Percentiles rank a stretch among this genome's conserved stretches.
phyloP scores from a whole-genome alignment of 179 eudicot genomes.

The Beta corolliflora region DNA sequence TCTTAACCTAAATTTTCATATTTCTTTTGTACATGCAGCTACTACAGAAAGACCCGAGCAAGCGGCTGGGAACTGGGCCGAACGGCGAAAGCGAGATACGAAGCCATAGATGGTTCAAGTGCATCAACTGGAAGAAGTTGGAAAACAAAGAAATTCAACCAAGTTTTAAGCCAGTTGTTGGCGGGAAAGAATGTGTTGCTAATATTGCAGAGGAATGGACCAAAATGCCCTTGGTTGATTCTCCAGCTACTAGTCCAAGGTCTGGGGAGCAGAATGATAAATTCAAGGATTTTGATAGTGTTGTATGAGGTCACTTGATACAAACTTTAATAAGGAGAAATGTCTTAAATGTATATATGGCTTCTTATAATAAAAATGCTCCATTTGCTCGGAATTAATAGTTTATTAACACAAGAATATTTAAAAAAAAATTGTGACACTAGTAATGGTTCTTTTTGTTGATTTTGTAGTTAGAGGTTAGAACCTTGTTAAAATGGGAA shows the following conservation, averaged over 20 bases:
- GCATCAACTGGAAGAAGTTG: constrained; percentile 75
- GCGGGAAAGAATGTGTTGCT: constrained; percentile 58
- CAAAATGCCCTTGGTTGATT: constrained; percentile 58
- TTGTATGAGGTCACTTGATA: constrained; percentile 21
- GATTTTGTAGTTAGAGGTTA: no score
- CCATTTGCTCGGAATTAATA: no score
- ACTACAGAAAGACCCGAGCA: constrained; percentile 63
- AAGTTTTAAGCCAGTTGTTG: constrained; percentile 61
- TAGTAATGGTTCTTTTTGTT: no score
- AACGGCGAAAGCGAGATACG: constrained; percentile 60
- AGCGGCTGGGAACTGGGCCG: constrained; percentile 63
- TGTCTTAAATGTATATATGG: neutral
- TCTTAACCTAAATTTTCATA: neutral
- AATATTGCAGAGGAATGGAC: constrained; percentile 68
- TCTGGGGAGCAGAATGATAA: constrained; percentile 20
- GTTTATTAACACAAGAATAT: no score
- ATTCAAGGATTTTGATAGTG: constrained; percentile 52
- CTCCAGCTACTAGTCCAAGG: constrained; percentile 66
- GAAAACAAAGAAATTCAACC: constrained; percentile 62
- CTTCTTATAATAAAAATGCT: neutral
- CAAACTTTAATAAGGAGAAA: neutral
- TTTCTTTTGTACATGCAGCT: constrained; percentile 34
- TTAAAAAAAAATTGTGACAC: no score
- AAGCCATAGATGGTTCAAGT: constrained; percentile 69
- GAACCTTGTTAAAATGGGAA: no score